Conservation (phyloP, 2,329 filamentous ascomycete species). For the Trichoderma cornu-damae region DNA sequence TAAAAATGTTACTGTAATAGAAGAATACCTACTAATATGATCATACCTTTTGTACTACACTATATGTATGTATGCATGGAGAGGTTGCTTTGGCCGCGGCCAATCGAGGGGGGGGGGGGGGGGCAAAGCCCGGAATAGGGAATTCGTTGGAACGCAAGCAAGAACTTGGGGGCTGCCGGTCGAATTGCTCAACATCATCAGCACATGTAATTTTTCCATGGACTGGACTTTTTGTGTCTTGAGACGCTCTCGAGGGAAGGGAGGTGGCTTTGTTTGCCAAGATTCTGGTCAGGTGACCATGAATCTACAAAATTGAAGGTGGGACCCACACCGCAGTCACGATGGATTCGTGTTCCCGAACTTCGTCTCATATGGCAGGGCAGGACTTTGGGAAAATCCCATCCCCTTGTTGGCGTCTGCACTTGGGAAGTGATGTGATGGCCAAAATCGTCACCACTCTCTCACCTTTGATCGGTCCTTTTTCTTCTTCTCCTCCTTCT, state of each 20-base stretch:
- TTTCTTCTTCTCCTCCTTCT: neutral
- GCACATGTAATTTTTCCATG: neutral
- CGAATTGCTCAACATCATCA: neutral
- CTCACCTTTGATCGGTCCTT: neutral
- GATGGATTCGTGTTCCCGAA: neutral
- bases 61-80: neutral
- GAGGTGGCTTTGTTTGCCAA: neutral
- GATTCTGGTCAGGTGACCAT: constrained; percentile 5
- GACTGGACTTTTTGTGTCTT: neutral
- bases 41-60: neutral
- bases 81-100: neutral
- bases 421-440: too few species aligned
- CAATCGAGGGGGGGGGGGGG: neutral
- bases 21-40: too few species aligned
- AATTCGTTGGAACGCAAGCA: neutral
- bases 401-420: too few species aligned
- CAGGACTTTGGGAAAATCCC: too few species aligned
- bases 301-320: neutral
- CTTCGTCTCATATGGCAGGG: too few species aligned
- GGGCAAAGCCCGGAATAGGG: constrained; percentile 1
- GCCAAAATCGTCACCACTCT: too few species aligned
- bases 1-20: neutral
- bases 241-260: neutral
- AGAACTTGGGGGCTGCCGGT: neutral
- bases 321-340: neutral